A percentile compares a stretch with the other conserved stretches of the same genome.
These are phyloP conservation scores for Clausena lansium DNA, from an alignment of 345 rosid genomes.

Conservation along the genomic window DNA sequence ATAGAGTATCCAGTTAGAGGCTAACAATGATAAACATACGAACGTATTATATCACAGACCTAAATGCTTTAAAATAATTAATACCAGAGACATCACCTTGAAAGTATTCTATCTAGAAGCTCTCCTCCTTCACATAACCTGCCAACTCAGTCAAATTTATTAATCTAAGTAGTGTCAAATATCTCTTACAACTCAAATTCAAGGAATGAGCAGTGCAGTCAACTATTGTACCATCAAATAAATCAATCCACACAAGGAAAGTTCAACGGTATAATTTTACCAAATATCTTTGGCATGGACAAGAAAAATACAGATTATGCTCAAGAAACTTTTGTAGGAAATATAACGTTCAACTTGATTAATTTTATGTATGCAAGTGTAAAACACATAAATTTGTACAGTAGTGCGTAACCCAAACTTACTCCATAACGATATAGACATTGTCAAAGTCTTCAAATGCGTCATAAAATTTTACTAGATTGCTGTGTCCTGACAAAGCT, in stretches of 20 bases:
- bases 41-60: not conserved
- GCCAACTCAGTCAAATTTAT: conserved; percentile 28
- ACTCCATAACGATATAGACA: conserved; percentile 96
- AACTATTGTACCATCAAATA: not conserved
- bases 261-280: not conserved
- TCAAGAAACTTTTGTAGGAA: not conserved
- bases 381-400: conserved; percentile 7
- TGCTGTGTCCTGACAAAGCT: conserved; percentile 85
- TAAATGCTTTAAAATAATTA: not conserved
- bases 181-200: not conserved
- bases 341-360: not conserved
- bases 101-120: conserved; percentile 81
- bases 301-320: not conserved
- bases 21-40: not conserved
- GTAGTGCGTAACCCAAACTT: conserved; percentile 29
- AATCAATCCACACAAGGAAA: not conserved
- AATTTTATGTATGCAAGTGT: not conserved
- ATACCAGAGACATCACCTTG: conserved; percentile 48
- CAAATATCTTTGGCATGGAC: not conserved
- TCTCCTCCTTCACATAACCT: conserved; percentile 99
- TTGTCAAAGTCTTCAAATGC: conserved; percentile 83
- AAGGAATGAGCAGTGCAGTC: not conserved
- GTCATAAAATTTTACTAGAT: conserved; percentile 80
- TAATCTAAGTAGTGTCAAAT: conserved; percentile 3
- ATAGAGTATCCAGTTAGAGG: conserved; percentile 24